phyloP scores from a whole-genome alignment of 2,329 filamentous ascomycete species.

The Fusarium sp. region DNA sequence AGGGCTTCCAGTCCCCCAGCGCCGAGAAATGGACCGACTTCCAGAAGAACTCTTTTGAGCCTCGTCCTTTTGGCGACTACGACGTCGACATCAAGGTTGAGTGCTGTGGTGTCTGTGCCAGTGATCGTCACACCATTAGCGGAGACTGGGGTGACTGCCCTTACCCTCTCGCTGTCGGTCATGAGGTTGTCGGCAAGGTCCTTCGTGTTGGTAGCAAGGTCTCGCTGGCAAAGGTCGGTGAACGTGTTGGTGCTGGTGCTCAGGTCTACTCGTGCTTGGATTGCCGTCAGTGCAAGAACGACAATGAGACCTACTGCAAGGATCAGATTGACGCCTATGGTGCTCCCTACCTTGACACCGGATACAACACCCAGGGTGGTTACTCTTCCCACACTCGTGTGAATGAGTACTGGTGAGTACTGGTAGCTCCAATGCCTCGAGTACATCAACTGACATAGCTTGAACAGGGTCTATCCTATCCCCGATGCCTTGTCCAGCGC shows the following conservation, averaged over 20 bases:
- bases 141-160: slow-evolving; percentile 77
- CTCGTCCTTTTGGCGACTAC: slow-evolving; percentile 89
- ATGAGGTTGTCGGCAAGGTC: slow-evolving; percentile 80
- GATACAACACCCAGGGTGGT: slow-evolving; percentile 73
- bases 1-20: slow-evolving; percentile 72
- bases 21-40: slow-evolving; percentile 71
- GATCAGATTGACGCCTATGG: slow-evolving; percentile 65
- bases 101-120: slow-evolving; percentile 82
- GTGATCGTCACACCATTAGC: slow-evolving; percentile 79
- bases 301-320: slow-evolving; percentile 60
- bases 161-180: slow-evolving; percentile 77
- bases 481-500: slow-evolving; percentile 76
- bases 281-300: slow-evolving; percentile 59
- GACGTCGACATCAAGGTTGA: slow-evolving; percentile 92
- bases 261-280: slow-evolving; percentile 68
- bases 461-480: slow-evolving; percentile 76
- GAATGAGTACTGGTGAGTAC: slow-evolving; percentile 62
- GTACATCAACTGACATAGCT: slow-evolving; percentile 15
- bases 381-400: slow-evolving; percentile 57
- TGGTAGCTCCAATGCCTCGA: background rate
- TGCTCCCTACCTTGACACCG: slow-evolving; percentile 64
- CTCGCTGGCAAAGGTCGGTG: slow-evolving; percentile 66
- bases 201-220: slow-evolving; percentile 73
- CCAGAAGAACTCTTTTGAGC: slow-evolving; percentile 81
- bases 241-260: slow-evolving; percentile 73